Base-by-base conservation (phyloP, 352 stramenopile genomes). In the Phytophthora cryptogea region DNA sequence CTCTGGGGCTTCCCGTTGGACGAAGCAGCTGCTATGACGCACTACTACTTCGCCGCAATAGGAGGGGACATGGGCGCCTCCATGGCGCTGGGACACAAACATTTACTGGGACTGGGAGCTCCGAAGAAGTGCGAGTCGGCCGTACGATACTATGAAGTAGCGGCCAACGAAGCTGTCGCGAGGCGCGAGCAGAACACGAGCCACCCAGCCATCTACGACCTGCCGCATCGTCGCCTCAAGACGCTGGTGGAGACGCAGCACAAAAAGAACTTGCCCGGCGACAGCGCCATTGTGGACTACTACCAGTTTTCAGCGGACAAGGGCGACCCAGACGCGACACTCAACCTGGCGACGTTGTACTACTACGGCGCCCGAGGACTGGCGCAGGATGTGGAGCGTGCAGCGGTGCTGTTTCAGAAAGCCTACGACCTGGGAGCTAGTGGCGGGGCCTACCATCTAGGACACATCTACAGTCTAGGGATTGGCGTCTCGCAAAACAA, bases 261-360 rank as follows among this genome's bases (percentile, higher is more conserved):
- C 59, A 92, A 92, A 66, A 91, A 89, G 54, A 92, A 89, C 46
- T 51, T 83, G 3, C 86, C 86, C 14, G 85, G 72, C 10, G 83
- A 92, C 61, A 79, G 71, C 1, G 86, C 81, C 0, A 89, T 93
- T 43, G 82, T 95, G n/a, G 85, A 96, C 46, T 97, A 96, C 57
- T 96, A 96, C 56, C 74, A 92, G 57, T 93, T 94, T 63, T 90
- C 89, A 42, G 84, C 90, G 8, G 86, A 95, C 33, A 94, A 95
- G 57, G 90, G 89, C 13, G 89, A 97, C 59, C 68, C 83, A 0
- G 76, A 92, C 20, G 87, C 90, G 20, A 91, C 85, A 11, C 68
- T 94, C 13, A 90, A 89, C 54, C 64, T 96, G n/a, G 90, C 87
- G 9, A 90, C 86, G 50, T 57, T 97, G 33, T 92, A 95, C 66